phyloP scores from a whole-genome alignment of 169 alveolate genomes.

The Eimeria tenella region DNA sequence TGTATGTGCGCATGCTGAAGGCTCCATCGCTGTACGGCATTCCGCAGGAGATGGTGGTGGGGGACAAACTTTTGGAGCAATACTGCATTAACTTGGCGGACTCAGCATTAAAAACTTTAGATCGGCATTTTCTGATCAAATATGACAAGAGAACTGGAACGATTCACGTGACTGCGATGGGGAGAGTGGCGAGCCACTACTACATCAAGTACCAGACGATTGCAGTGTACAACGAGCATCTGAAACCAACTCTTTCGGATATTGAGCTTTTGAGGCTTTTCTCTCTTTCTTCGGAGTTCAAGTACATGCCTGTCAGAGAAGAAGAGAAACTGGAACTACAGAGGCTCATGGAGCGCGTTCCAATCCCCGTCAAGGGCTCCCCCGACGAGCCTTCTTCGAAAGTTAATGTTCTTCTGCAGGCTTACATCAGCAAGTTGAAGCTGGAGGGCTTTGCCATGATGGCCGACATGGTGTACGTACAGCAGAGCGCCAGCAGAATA shows the following conservation, averaged over 20 bases:
- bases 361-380: slow-evolving; percentile 93
- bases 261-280: slow-evolving; percentile 97
- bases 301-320: slow-evolving; percentile 97
- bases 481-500: slow-evolving; percentile 99
- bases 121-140: slow-evolving; percentile 94
- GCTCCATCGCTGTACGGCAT: slow-evolving; percentile 95
- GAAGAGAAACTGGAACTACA: slow-evolving; percentile 98
- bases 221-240: slow-evolving; percentile 94
- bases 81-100: slow-evolving; percentile 83
- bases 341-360: slow-evolving; percentile 95
- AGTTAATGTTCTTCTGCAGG: slow-evolving; percentile 96
- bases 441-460: slow-evolving; percentile 98
- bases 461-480: slow-evolving; percentile 98
- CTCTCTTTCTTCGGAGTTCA: slow-evolving; percentile 97
- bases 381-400: slow-evolving; percentile 93
- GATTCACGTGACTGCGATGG: slow-evolving; percentile 97
- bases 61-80: slow-evolving; percentile 77
- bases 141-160: slow-evolving; percentile 92
- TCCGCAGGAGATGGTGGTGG: slow-evolving; percentile 80
- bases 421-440: slow-evolving; percentile 97
- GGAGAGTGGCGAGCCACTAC: slow-evolving; percentile 98
- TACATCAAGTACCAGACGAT: slow-evolving; percentile 97
- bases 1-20: slow-evolving; percentile 95
- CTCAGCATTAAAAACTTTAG: slow-evolving; percentile 95
- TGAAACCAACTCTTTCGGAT: slow-evolving; percentile 95